Percentiles rank a stretch among this genome's conserved stretches.
These are phyloP conservation scores for Lentinula edodes DNA, from an alignment of 768 basidiomycete species.

Conservation along the genomic window DNA sequence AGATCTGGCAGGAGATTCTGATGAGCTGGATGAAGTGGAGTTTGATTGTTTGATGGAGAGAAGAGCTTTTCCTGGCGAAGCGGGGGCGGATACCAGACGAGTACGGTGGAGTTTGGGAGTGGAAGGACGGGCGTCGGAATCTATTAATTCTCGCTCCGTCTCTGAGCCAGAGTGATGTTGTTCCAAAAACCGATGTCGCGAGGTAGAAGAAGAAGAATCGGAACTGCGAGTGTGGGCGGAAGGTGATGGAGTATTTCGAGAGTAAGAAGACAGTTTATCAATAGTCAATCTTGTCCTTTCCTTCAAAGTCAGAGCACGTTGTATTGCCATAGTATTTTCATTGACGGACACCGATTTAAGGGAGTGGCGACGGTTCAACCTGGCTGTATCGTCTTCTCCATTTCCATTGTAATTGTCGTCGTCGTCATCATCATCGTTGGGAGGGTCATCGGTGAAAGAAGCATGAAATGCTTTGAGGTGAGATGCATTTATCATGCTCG, in stretches of 20 bases:
- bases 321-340: slow-evolving; percentile 55
- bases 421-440: slow-evolving; percentile 44
- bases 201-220: slow-evolving; percentile 24
- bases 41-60: not conserved
- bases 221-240: slow-evolving; percentile 32
- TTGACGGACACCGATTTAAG: slow-evolving; percentile 26
- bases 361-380: slow-evolving; percentile 26
- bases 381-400: slow-evolving; percentile 33
- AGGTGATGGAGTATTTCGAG: slow-evolving; percentile 55
- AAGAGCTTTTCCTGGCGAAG: slow-evolving; percentile 10
- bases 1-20: slow-evolving; percentile 18
- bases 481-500: slow-evolving; percentile 35
- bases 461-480: slow-evolving; percentile 28
- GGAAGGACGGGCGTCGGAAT: slow-evolving; percentile 20
- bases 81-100: slow-evolving; percentile 10
- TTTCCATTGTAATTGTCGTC: slow-evolving; percentile 42
- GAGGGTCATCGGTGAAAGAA: slow-evolving; percentile 19
- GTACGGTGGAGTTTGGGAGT: slow-evolving; percentile 13
- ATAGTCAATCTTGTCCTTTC: slow-evolving; percentile 70
- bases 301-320: slow-evolving; percentile 64
- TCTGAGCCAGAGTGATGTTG: slow-evolving; percentile 63
- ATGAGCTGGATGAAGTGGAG: slow-evolving; percentile 4
- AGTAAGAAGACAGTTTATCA: slow-evolving; percentile 60
- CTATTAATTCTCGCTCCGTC: slow-evolving; percentile 66
- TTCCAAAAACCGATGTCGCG: slow-evolving; percentile 24